phyloP scores from a whole-genome alignment of 768 basidiomycete species.

The Podaxis sp. region DNA sequence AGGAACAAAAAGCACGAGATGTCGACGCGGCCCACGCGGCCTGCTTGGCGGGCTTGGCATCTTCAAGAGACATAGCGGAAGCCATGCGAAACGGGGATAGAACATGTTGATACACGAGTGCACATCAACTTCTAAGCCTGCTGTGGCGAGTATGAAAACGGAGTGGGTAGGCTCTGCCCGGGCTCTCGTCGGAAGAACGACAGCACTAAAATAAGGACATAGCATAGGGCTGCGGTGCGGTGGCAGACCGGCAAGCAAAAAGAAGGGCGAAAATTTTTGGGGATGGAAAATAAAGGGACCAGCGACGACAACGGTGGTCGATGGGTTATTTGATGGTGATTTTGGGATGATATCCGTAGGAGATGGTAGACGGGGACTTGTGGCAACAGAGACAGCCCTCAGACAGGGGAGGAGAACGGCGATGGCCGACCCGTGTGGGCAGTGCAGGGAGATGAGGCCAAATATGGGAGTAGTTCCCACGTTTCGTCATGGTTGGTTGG shows the following conservation, averaged over 20 bases:
- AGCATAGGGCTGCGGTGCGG: slow-evolving; percentile 2
- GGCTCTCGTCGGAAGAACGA: neutral
- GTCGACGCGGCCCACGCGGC: neutral
- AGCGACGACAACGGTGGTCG: neutral
- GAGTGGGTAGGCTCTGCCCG: neutral
- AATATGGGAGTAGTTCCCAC: slow-evolving; percentile 5
- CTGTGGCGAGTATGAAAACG: neutral
- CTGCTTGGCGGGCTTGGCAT: neutral
- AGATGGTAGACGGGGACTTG: neutral
- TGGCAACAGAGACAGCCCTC: neutral
- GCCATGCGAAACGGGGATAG: neutral
- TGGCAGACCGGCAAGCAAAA: neutral
- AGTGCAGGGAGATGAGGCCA: neutral
- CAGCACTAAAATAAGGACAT: neutral
- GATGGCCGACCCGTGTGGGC: slow-evolving; percentile 1
- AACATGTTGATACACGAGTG: neutral
- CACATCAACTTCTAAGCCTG: neutral
- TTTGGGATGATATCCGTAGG: neutral
- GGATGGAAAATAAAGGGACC: neutral
- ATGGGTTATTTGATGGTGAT: neutral
- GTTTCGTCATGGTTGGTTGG: slow-evolving; percentile 8
- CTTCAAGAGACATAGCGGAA: neutral
- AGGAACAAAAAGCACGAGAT: neutral
- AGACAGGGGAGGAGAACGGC: neutral
- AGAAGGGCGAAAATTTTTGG: neutral